These are phyloP conservation scores for Sporothrix sp. DNA, from an alignment of 2,329 filamentous ascomycete genomes.

Conservation along the genomic window DNA sequence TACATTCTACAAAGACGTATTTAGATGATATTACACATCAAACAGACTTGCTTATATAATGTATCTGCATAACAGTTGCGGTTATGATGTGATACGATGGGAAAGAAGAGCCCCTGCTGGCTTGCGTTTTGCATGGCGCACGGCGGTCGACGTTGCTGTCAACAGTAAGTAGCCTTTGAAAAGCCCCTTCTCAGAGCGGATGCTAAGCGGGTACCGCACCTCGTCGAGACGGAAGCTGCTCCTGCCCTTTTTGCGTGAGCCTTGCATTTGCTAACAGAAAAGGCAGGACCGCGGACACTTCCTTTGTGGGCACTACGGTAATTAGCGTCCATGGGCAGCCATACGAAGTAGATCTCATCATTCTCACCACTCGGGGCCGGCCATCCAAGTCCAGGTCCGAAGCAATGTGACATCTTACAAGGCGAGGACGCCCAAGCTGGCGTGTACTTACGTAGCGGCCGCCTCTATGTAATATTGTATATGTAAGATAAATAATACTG, in stretches of 20 bases:
- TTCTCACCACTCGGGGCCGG: neutral
- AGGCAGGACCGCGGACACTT: conserved; percentile 10
- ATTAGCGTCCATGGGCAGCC: conserved; percentile 1
- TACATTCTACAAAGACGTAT: neutral
- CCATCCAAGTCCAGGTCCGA: conserved; percentile 2
- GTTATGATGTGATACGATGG: neutral
- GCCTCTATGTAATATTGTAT: neutral
- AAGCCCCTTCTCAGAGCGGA: conserved; percentile 4
- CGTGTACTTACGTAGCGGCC: too few species aligned
- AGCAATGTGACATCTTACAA: conserved; percentile 2
- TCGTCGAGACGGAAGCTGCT: neutral
- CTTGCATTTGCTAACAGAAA: conserved; percentile 2
- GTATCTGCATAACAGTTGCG: neutral
- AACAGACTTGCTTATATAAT: neutral
- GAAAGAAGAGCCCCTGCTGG: neutral
- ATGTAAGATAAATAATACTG: neutral
- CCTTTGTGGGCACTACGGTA: conserved; percentile 12
- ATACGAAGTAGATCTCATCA: conserved; percentile 5
- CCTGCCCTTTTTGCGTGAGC: neutral
- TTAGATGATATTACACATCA: neutral
- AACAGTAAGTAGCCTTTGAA: neutral
- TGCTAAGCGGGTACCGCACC: conserved; percentile 9
- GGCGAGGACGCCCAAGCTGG: neutral
- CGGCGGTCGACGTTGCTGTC: too few species aligned
- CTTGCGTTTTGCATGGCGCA: neutral